A percentile compares a stretch with the other conserved stretches of the same genome.
phyloP scores from a whole-genome alignment of 768 basidiomycete species.

The Holtermanniella nyarrowii region DNA sequence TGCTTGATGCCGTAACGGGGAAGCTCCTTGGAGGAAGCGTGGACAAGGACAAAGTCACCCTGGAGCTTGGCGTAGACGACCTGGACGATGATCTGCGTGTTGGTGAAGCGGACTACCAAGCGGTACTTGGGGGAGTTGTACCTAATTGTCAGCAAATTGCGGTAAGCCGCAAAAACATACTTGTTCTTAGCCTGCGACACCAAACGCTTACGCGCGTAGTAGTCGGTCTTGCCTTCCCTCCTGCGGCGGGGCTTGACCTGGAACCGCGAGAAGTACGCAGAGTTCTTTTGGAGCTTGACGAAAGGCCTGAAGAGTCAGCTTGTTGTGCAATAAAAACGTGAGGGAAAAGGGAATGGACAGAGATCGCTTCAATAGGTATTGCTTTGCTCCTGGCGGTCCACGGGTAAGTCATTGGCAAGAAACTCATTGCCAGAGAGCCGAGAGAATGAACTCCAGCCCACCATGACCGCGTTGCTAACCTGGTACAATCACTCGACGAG shows the following conservation, averaged over 20 bases:
- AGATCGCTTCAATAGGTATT: too few species aligned
- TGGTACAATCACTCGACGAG: too few species aligned
- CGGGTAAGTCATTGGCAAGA: too few species aligned
- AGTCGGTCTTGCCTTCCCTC: conserved; percentile 98
- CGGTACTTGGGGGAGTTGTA: conserved; percentile 32
- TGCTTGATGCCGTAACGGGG: conserved; percentile 94
- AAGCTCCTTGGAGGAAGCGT: conserved; percentile 83
- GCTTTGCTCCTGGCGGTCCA: too few species aligned
- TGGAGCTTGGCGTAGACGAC: conserved; percentile 94
- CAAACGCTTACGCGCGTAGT: conserved; percentile 96
- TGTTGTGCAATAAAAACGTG: too few species aligned
- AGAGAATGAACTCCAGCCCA: too few species aligned
- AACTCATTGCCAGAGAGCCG: too few species aligned
- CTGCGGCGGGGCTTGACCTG: conserved; percentile 8
- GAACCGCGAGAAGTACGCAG: conserved; percentile 71
- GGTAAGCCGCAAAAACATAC: conserved; percentile 97
- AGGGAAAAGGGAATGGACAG: too few species aligned
- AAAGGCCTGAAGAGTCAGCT: conserved; percentile 56
- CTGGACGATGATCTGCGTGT: conserved; percentile 80
- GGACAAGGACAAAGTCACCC: conserved; percentile 84
- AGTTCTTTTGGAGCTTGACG: conserved; percentile 92
- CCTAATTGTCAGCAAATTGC: conserved; percentile 29
- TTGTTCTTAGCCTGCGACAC: conserved; percentile 99
- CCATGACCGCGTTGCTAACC: too few species aligned
- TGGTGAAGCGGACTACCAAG: conserved; percentile 96